phyloP scores from a whole-genome alignment of 352 stramenopile genomes.

The Phytophthora aleatoria region DNA sequence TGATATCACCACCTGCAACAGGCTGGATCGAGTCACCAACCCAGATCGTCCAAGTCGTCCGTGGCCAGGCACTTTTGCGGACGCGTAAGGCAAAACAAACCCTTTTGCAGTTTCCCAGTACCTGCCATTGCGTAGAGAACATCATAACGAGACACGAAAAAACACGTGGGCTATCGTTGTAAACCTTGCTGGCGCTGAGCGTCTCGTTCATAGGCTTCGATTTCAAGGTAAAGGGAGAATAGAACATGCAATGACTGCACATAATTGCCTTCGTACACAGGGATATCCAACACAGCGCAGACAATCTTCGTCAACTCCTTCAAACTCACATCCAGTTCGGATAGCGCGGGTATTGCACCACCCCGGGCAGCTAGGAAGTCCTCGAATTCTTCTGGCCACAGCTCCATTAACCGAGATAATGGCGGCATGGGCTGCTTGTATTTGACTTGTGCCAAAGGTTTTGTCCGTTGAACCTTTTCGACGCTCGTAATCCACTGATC shows the following conservation, averaged over 20 bases:
- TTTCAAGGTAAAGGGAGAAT: slow-evolving; percentile 91
- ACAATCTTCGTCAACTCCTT: slow-evolving; percentile 85
- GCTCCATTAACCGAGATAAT: slow-evolving; percentile 87
- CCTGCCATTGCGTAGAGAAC: slow-evolving; percentile 12
- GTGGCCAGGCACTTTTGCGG: slow-evolving; percentile 81
- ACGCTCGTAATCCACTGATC: slow-evolving; percentile 93
- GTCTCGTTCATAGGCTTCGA: slow-evolving; percentile 63
- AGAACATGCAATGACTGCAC: slow-evolving; percentile 92
- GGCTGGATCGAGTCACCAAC: slow-evolving; percentile 69
- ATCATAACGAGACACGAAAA: slow-evolving; percentile 13
- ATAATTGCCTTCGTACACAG: slow-evolving; percentile 78
- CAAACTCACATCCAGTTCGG: slow-evolving; percentile 83
- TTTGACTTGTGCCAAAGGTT: slow-evolving; percentile 72
- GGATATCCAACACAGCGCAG: slow-evolving; percentile 93
- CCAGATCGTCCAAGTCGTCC: slow-evolving; percentile 64
- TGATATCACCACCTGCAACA: slow-evolving; percentile 76
- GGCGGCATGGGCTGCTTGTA: slow-evolving; percentile 92
- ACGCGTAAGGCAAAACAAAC: slow-evolving; percentile 33
- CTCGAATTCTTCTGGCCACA: slow-evolving; percentile 91
- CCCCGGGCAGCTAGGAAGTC: slow-evolving; percentile 46
- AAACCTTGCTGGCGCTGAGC: slow-evolving; percentile 26
- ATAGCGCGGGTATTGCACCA: slow-evolving; percentile 24
- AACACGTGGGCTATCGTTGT: slow-evolving; percentile 27
- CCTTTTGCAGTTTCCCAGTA: not conserved
- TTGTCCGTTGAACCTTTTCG: slow-evolving; percentile 84